These are phyloP conservation scores for Paratrimastix pyriformis DNA, from an alignment of 78 protist species.

Conservation along the genomic window DNA sequence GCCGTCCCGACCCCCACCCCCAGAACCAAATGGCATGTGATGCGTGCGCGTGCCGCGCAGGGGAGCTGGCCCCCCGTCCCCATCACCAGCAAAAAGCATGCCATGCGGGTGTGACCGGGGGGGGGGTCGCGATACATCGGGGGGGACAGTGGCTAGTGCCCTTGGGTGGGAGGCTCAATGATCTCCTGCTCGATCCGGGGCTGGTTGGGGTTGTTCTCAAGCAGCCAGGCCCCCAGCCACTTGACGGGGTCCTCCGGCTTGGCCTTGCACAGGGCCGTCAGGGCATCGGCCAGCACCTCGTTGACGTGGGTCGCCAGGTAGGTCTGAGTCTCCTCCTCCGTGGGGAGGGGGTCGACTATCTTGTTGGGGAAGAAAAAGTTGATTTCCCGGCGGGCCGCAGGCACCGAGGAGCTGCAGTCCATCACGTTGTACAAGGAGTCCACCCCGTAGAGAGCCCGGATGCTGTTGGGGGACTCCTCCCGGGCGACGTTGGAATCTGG, in stretches of 20 bases:
- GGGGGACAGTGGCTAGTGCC: no score
- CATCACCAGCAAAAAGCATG: no score
- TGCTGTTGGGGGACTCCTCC: background rate
- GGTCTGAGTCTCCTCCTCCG: background rate
- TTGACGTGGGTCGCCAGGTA: background rate
- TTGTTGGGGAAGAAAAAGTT: conserved; percentile 2
- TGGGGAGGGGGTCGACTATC: conserved; percentile 8
- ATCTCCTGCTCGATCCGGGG: no score
- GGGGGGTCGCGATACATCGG: no score
- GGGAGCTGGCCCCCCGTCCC: no score
- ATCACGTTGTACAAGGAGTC: conserved; percentile 4
- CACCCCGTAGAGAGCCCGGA: background rate
- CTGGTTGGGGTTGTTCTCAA: conserved; percentile 10
- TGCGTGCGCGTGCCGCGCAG: no score
- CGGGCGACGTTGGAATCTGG: background rate
- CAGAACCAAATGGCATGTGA: no score
- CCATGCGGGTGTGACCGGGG: no score
- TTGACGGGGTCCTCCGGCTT: background rate
- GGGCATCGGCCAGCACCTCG: background rate
- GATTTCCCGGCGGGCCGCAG: conserved; percentile 9
- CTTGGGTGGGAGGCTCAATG: no score
- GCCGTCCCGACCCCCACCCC: no score
- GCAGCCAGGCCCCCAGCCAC: conserved; percentile 10
- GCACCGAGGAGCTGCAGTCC: conserved; percentile 3
- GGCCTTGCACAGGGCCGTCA: background rate